Conservation (phyloP, 768 basidiomycete genomes). For the Agrocybe chaxingu region DNA sequence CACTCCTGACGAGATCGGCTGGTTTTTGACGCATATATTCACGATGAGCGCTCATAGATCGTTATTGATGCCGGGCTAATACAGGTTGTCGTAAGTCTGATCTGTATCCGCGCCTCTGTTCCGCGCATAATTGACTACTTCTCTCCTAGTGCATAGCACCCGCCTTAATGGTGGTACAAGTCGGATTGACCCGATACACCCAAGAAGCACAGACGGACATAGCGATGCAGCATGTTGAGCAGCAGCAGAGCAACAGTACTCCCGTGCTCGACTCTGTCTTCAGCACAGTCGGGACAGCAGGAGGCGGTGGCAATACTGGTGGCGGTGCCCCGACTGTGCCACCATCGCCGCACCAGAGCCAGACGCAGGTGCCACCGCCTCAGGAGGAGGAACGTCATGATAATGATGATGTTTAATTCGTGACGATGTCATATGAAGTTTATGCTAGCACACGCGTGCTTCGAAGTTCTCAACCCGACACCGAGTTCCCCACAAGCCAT, state of each 20-base stretch:
- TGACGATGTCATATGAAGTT: neutral
- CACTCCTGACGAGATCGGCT: neutral
- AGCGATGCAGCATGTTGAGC: neutral
- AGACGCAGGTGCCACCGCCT: neutral
- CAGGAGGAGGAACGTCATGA: neutral
- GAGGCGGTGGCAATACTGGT: too few species aligned
- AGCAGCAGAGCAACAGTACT: slow-evolving; percentile 10
- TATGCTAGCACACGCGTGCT: neutral
- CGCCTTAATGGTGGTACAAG: slow-evolving; percentile 21
- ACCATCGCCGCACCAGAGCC: neutral
- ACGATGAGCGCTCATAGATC: slow-evolving; percentile 3
- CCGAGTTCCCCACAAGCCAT: too few species aligned
- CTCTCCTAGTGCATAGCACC: slow-evolving; percentile 19
- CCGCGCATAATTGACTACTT: neutral
- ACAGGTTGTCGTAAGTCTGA: slow-evolving; percentile 20
- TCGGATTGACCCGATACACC: slow-evolving; percentile 9
- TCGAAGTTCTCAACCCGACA: neutral
- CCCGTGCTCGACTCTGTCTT: slow-evolving; percentile 19
- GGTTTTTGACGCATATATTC: neutral
- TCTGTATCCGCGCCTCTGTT: neutral
- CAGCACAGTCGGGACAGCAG: slow-evolving; percentile 13
- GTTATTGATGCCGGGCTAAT: slow-evolving; percentile 17
- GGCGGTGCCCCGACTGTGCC: neutral
- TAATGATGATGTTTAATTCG: neutral
- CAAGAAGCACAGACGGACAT: neutral